Conservation (phyloP, 495 filamentous ascomycete genomes). For the Pyrenopolyporus hunteri region DNA sequence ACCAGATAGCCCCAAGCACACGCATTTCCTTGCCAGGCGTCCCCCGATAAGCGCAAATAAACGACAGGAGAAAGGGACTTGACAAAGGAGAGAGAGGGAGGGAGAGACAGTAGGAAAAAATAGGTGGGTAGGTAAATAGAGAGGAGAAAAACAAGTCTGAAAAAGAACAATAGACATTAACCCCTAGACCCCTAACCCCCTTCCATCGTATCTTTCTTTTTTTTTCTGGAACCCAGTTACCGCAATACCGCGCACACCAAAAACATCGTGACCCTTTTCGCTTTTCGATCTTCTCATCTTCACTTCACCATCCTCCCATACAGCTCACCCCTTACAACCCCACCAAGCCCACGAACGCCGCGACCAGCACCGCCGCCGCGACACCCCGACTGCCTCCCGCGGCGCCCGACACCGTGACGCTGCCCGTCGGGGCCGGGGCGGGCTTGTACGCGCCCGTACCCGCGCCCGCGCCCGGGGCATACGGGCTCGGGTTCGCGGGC, state of each 20-base stretch:
- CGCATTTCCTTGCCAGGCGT: no score
- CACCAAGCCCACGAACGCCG: conserved; percentile 6
- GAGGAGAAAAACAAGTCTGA: no score
- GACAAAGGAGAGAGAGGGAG: conserved; percentile 5
- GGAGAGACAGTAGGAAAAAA: neutral
- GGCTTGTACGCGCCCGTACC: neutral
- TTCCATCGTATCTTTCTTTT: no score
- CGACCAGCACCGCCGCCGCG: conserved; percentile 9
- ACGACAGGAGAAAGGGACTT: conserved; percentile 15
- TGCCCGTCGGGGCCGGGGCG: neutral
- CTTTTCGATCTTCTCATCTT: no score
- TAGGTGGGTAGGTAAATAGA: no score
- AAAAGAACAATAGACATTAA: conserved; percentile 1
- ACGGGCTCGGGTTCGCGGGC: neutral
- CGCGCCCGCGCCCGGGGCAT: neutral
- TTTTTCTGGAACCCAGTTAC: no score
- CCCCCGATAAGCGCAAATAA: no score
- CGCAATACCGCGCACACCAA: no score
- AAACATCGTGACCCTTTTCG: no score
- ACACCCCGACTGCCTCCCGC: neutral
- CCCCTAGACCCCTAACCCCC: no score
- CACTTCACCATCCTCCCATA: neutral
- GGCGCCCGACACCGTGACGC: conserved; percentile 20
- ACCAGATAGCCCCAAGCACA: neutral
- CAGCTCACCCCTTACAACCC: conserved; percentile 9